Evolutionary conservation across 129 eudicot genomes (phyloP), one percentile per base, ranked within the genome.

Genomic region (Gnaphalium uliginosum): DNA sequence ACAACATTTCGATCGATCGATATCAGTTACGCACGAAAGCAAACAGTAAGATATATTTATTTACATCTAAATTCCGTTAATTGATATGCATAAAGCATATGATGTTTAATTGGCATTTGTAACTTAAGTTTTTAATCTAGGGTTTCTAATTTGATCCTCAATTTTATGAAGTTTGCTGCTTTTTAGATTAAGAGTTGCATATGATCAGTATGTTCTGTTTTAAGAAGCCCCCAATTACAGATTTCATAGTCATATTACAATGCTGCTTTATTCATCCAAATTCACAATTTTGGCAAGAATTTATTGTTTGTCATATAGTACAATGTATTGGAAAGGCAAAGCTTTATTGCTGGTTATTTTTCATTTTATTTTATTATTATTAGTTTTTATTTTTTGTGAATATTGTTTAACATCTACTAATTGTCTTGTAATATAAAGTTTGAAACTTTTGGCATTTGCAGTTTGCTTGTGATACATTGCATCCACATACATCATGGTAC

Each of bases 401-500:
- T 15, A 21, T 27, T n/a, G 23, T 50, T 74, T 33, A 33, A 33
- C 71, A 51, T 65, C 33, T 37, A 32, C 37, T 39, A 32, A 37
- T 57, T 4, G 7, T 41, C 56, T 19, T 19, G 25, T 64, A 24
- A 50, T 48, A 79, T 21, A 0, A 9, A 72, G 29, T 71, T 76
- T 77, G 19, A 59, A 48, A 37, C 59, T 22, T 37, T 75, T 79
- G 32, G 56, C 53, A 71, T 8, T 85, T 70, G 77, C 89, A 86
- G 91, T 57, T 51, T 32, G 60, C 29, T 19, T 41, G 27, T 21
- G 19, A 68, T 56, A 80, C 62, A 32, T 76, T 73, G 37, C 72
- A 43, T 17, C 72, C 22, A 46, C 71, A 80, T 14, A 46, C 53
- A 46, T 32, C 74, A 93, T 93, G 97, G 97, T 90, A 58, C 92